These are phyloP conservation scores for Arthrinium puccinioides DNA, from an alignment of 2,329 filamentous ascomycete genomes.

Conservation along the genomic window DNA sequence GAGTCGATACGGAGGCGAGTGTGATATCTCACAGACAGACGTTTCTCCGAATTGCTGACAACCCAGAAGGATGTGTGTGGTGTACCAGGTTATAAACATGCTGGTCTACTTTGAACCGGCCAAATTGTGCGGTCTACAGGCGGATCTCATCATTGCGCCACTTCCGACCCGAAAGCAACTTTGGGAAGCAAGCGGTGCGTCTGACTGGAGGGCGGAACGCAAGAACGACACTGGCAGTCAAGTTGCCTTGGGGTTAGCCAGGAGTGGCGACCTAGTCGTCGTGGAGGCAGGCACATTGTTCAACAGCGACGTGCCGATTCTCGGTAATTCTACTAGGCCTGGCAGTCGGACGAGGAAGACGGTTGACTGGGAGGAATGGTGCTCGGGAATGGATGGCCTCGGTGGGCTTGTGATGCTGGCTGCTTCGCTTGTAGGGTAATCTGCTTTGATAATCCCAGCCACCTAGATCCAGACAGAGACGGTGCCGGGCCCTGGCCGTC, in stretches of 20 bases:
- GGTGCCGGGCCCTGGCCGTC: too few species aligned
- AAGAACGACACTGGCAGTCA: constrained; percentile 14
- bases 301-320: neutral
- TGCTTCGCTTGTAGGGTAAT: constrained; percentile 20
- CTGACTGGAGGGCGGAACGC: constrained; percentile 25
- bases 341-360: constrained; percentile 9
- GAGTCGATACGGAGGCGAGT: constrained; percentile 29
- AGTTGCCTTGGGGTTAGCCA: constrained; percentile 20
- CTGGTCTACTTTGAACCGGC: constrained; percentile 34
- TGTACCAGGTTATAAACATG: constrained; percentile 33
- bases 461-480: too few species aligned
- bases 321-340: neutral
- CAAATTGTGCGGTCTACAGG: constrained; percentile 24
- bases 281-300: constrained; percentile 14
- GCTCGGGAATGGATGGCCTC: constrained; percentile 35
- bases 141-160: constrained; percentile 31
- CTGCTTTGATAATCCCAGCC: too few species aligned
- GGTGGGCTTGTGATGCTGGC: constrained; percentile 37
- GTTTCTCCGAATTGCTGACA: neutral
- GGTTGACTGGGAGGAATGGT: constrained; percentile 36
- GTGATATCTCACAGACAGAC: constrained; percentile 3
- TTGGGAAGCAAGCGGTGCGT: constrained; percentile 32
- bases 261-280: constrained; percentile 25
- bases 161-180: constrained; percentile 32
- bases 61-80: constrained; percentile 22